Evolutionary conservation across 257 asterid species (phyloP), one percentile per base, ranked within the genome.

Genomic region (Gardenia jasminoides): DNA sequence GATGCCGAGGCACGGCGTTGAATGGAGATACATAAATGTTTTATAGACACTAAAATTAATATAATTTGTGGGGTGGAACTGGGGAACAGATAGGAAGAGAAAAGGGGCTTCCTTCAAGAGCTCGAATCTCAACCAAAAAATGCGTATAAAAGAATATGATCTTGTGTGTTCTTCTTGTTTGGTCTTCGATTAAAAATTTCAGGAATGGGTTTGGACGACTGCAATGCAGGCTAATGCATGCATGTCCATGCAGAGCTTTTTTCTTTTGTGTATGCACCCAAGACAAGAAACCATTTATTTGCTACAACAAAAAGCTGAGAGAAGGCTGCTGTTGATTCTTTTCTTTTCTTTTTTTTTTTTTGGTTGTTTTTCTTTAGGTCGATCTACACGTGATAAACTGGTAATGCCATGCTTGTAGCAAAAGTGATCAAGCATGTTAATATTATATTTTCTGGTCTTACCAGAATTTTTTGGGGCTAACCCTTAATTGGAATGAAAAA

Each of bases 371-470:
- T 36, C 41, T 48, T 48, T 48, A 16, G 26, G 28, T 50, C 15
- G 6, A 36, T 43, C 22, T 72, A 61, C 88, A 81, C 85, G 88
- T 87, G 88, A 87, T 80, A 70, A 67, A 78, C 79, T 13, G 11
- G 28, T 58, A 58, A 58, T 58, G 86, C 52, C 50, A 87, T 83
- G 88, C 86, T 83, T 85, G 78, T 77, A 75, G 80, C 59, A 77
- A 85, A 85, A 81, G 85, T 52, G 78, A 26, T 66, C 17, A 26
- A 33, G 6, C 67, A 70, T 36, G 28, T 39, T 20, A 33, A 33
- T 67, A 36, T 3, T 39, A 17, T 6, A 17, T 67, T 67, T 10
- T 39, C 80, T 54, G 71, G 79, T 82, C 84, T 72, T 77, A 72
- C 47, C 64, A 77, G 81, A 64, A 82, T 77, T 82, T 76, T 82